Evolutionary conservation across 768 basidiomycete species (phyloP), one percentile per base, ranked within the genome.

Genomic region (Mycena galopus): DNA sequence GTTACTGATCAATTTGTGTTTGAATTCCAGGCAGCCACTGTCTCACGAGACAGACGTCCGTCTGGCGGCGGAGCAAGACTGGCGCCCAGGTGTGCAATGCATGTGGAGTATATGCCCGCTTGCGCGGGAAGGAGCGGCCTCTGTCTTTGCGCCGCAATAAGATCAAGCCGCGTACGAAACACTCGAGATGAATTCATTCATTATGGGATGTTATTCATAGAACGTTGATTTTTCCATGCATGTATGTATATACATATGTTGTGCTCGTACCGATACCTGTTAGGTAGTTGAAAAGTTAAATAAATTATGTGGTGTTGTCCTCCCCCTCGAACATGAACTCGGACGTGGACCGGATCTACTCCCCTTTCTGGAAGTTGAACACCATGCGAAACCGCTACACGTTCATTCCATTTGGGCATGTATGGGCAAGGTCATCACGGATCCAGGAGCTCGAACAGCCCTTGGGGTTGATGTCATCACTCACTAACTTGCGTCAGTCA

Each of bases 61-160:
- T 73, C 9, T 74, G 73, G 73, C 32, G 73, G 56, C 21, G 73
- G 53, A 70, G 60, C n/a, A 74, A 74, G 61, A 63, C 57, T 1
- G 73, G 73, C 1, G 44, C 30, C 25, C 68, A 74, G 53, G 64
- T 74, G 7, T 74, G 73, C 59, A 74, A 74, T 47, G 73, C 73
- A 1, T 74, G 73, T 29, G 73, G 73, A 1, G 73, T 74, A 11
- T 73, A 70, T 27, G 30, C 29, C 2, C 37, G 73, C 11, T 47
- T 73, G 25, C 37, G 72, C n/a, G 72, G 72, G 19, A 73, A 73
- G 56, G 72, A 68, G 66, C 19, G 58, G 67, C 75, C 59, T 11
- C 53, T 67, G 59, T 62, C 59, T 33, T 50, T 66, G 68, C 32
- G 66, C 32, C 59, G 67, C n/a, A 70, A 70, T 27, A 72, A 68